Base-by-base conservation (phyloP, 2,329 filamentous ascomycete species). In the Thelonectria discophora region DNA sequence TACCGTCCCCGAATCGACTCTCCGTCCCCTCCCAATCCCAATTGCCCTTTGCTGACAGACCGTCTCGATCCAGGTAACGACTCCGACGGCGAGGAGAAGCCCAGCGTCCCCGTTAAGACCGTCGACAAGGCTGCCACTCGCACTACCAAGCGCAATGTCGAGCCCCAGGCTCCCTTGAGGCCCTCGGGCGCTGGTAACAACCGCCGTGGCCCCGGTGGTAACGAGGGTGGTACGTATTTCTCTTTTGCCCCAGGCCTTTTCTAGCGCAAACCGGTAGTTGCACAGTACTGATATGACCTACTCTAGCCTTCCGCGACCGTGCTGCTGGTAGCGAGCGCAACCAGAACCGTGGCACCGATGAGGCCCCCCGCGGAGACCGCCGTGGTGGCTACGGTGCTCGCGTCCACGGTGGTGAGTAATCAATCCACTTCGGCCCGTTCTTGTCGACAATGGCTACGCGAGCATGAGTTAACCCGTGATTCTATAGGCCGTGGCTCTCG, bases 281-380 rank as follows among this genome's bases (percentile, higher is more conserved):
- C 42, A 58, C 52, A 21, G 39, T 47, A 51, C 60, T 66, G 30
- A 68, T 60, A 48, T 58, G 50, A 55, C 72, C 58, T 55, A 37
- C 30, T 27, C 60, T 73, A 97, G 94, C 92, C 77, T 95, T 93
- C 90, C 92, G 92, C 78, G 93, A 97, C 83, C 91, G 91, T 77
- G 88, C 87, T 76, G 92, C 90, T 76, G 94, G 93, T 72, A 85
- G 88, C 76, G 85, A 87, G 75, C 90, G 86, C 85, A 97, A 97
- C 88, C 92, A 93, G 74, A 85, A 84, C 78, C 91, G 91, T 80
- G 83, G 90, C 71, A 90, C 87, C 63, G 92, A 94, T 63, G 92
- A 94, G 78, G 81, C 73, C 65, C 72, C 86, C 66, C 81, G 80
- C 68, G 79, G 79, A 65, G 79, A 82, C 67, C 80, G 87, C 75